Evolutionary conservation across 495 filamentous ascomycete species (phyloP), one percentile per base, ranked within the genome.

Genomic region (Ascodesmis nigricans): DNA sequence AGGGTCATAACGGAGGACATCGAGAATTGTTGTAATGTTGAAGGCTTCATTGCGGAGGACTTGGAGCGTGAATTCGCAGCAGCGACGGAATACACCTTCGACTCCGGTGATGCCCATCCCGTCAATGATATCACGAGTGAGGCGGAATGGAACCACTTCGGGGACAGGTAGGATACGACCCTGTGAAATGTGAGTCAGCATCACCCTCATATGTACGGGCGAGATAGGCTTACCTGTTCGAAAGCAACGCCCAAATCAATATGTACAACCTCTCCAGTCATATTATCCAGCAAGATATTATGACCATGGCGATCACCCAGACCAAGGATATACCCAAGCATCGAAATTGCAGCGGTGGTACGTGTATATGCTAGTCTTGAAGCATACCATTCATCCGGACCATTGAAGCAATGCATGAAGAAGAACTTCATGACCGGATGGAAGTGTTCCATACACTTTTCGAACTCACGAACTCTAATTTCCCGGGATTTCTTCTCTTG

Each of bases 171-270:
- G 61, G 7, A 97, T 68, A 13, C 84, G 77, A n/a, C 90, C 87
- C 55, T 69, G 31, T 16, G 32, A 25, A n/a, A n/a, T n/a, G n/a
- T 26, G 8, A 8, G 24, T 39, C 10, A 46, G 22, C 14, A 7
- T 23, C 1, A 8, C 9, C 19, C 22, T 10, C 31, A 15, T 22
- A 10, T 18, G 21, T 19, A 4, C 1, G 24, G 10, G 6, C 11
- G 29, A 37, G 15, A 7, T 20, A 11, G 9, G n/a, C 25, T 22
- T 39, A 48, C 45, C 38, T 72, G 78, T 49, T 97, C 87, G 46
- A 97, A 97, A 1, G 83, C 83, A 11, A 97, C 77, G 24, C 87
- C 87, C 5, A 97, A 66, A 52, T 97, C 87, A 37, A 97, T 97
- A 47, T 97, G 87, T 0, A 97, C 75, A 4, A 82, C 83, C 54